Base-by-base conservation (phyloP, 208 protist species). In the Trypanosoma avium region DNA sequence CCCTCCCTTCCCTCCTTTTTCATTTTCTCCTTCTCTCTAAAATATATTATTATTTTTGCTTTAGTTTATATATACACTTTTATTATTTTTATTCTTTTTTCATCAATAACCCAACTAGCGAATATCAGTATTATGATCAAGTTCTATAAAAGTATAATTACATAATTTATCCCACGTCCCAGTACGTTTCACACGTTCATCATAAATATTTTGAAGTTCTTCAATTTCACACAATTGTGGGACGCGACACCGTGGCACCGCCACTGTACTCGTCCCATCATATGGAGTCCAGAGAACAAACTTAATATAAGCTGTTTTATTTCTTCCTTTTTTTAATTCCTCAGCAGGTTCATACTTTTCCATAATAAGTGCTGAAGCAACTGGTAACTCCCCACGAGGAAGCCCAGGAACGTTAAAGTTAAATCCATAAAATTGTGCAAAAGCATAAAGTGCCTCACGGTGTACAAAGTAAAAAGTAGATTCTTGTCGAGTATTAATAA, bases 391-490 rank as follows among this genome's bases (percentile, higher is more conserved):
- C 8, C 82, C 84, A 12, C 43, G 55, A 15, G 87, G 84, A 6
- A 93, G 68, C 0, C 84, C 82, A 8, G 83, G 70, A 17, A 90
- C 73, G 45, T 75, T 73, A 67, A 81, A 93, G 52, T 75, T 50
- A 43, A 88, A 84, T 22, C 87, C 87, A 63, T 89, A 93, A 81
- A 93, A 93, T 62, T 89, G 75, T 46, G 78, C 81, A 24, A 93
- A 67, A 36, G 84, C 84, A 71, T 93, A 93, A 66, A 93, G 82
- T 19, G 81, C 79, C 59, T 93, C 87, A n/a, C 87, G 87, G 48
- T 93, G 87, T 33, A 89, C 80, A 69, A 93, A 87, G 67, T 84
- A 93, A 56, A 93, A 87, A 42, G 67, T 79, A 17, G 80, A 72
- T 54, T 89, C 75, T 49, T 90, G 83, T 26, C 77, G 77, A 38